A percentile compares a stretch with the other conserved stretches of the same genome.
phyloP scores from a whole-genome alignment of 2,329 filamentous ascomycete species.

The Paraphaeosphaeria sporulosa region DNA sequence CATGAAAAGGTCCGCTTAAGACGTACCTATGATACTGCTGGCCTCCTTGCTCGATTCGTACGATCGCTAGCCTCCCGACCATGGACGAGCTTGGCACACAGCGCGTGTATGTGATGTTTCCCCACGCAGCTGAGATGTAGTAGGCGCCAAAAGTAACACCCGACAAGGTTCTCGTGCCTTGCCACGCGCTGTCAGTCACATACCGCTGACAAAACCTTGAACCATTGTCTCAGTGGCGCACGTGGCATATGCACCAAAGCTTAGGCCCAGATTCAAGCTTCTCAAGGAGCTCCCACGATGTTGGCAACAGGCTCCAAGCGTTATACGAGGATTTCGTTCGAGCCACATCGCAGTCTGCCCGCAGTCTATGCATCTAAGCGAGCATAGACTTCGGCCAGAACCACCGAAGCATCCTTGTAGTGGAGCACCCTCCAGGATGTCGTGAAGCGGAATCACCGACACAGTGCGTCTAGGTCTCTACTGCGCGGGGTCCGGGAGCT shows the following conservation, averaged over 20 bases:
- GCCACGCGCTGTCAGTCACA: background rate
- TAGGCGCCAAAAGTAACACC: background rate
- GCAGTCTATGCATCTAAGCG: constrained; percentile 6
- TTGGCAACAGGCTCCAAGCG: background rate
- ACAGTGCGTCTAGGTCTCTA: background rate
- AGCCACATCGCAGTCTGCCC: constrained; percentile 9
- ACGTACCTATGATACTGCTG: background rate
- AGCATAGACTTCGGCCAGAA: background rate
- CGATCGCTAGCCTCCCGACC: background rate
- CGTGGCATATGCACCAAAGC: constrained; percentile 3
- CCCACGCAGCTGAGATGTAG: background rate
- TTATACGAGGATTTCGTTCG: background rate
- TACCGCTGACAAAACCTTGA: background rate
- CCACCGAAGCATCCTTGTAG: background rate
- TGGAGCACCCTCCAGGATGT: background rate
- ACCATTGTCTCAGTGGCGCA: constrained; percentile 4
- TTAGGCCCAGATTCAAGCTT: constrained; percentile 6
- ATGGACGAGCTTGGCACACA: background rate
- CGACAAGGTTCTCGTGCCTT: background rate
- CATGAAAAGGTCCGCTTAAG: background rate
- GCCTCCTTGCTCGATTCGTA: background rate
- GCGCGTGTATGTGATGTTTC: background rate
- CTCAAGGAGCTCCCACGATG: constrained; percentile 1
- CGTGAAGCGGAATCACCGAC: background rate
- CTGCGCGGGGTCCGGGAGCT: background rate